Percentiles rank a stretch among this genome's conserved stretches.
phyloP scores from a whole-genome alignment of 1,139 yeast species.

The Pichia sp. region DNA sequence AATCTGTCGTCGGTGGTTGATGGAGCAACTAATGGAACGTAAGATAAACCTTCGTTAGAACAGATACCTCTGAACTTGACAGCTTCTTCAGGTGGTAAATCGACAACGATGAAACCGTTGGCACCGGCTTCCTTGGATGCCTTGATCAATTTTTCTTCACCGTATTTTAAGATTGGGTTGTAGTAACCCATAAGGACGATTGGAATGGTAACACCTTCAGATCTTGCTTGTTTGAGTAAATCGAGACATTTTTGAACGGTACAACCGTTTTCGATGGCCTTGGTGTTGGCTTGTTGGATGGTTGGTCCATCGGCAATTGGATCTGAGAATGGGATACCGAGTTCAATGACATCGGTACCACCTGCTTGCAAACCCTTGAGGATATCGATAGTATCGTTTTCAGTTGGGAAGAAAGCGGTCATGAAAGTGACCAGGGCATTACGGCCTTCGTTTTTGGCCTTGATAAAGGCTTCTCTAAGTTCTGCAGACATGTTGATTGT shows the following conservation, averaged over 20 bases:
- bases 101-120: slow-evolving; percentile 92
- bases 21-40: slow-evolving; percentile 94
- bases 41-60: slow-evolving; percentile 66
- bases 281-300: slow-evolving; percentile 81
- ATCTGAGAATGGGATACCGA: slow-evolving; percentile 97
- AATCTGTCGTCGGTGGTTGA: slow-evolving; percentile 91
- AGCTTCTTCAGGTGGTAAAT: slow-evolving; percentile 98
- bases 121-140: slow-evolving; percentile 89
- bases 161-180: slow-evolving; percentile 88
- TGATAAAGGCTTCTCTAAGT: slow-evolving; percentile 67
- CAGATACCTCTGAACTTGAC: slow-evolving; percentile 77
- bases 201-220: slow-evolving; percentile 83
- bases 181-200: slow-evolving; percentile 95
- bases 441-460: slow-evolving; percentile 73
- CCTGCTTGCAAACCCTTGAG: slow-evolving; percentile 88
- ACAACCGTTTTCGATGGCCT: slow-evolving; percentile 79
- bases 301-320: slow-evolving; percentile 99
- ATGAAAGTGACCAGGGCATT: slow-evolving; percentile 88
- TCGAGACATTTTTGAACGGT: slow-evolving; percentile 69
- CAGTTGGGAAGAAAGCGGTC: slow-evolving; percentile 92
- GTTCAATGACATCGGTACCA: slow-evolving; percentile 92
- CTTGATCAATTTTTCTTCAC: slow-evolving; percentile 76
- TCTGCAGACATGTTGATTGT: slow-evolving; percentile 55
- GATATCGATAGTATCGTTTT: slow-evolving; percentile 85
- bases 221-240: slow-evolving; percentile 71